Base-by-base conservation (phyloP, 2,329 filamentous ascomycete species). In the Botryotinia convoluta region DNA sequence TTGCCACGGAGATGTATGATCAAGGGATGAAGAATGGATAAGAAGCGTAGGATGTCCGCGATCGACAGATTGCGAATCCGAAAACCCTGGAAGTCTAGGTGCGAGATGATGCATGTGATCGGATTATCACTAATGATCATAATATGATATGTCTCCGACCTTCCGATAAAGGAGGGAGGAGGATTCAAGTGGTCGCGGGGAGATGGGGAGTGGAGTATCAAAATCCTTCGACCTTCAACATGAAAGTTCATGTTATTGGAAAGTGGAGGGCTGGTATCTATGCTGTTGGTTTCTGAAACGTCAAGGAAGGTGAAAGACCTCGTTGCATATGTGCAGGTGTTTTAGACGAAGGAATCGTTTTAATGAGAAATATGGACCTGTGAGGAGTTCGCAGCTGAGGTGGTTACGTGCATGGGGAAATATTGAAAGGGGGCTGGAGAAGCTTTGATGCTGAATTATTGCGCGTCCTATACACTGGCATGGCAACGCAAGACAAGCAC, bases 31-130 rank as follows among this genome's bases (percentile, higher is more conserved):
- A 68, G 48, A 54, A 29, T 68, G 64, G 35, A 68, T 42, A 10
- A 42, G 48, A 29, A 57, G 26, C 48, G 54, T 32, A 26, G 35
- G 64, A 42, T 68, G 5, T 42, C 14, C 48, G 29, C 26, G 48
- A 68, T 68, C 64, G 64, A 68, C 48, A 9, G 65, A 68, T 57
- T 57, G 65, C 48, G 48, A 68, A 57, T 42, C 48, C 18, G 48
- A 57, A 26, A 42, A 57, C 16, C 48, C n/a, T 54, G 35, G 48
- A 42, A 57, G 65, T 57, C 45, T 57, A 7, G 26, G 16, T 57
- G 29, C 48, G 48, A 42, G 18, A 42, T 42, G 39, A 57, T 35
- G 39, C 48, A 68, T 57, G 48, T 68, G 35, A 57, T 57, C 48
- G 18, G 48, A 68, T 26, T 29, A 10, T 26, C 35, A 42, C 48